A percentile compares a stretch with the other conserved stretches of the same genome.
Evolutionary conservation across 495 filamentous ascomycete species (phyloP).

Genomic region (Ramalina peruviana): DNA sequence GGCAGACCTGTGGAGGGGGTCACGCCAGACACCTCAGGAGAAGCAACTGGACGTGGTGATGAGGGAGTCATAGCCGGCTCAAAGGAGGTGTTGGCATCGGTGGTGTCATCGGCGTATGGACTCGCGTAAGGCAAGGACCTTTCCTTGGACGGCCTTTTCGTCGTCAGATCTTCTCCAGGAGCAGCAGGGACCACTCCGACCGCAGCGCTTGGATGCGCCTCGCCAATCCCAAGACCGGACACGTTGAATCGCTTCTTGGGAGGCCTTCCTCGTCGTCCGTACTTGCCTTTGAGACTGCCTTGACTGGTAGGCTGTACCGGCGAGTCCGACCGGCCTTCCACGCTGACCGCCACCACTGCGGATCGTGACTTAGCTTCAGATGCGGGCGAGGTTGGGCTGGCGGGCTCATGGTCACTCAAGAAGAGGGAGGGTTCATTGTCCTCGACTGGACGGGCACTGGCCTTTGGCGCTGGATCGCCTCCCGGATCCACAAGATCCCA

Average conservation of each 20-base stretch:
- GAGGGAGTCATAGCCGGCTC: too few species aligned
- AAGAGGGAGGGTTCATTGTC: slow-evolving; percentile 6
- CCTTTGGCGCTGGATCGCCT: slow-evolving; percentile 5
- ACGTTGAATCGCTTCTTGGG: neutral
- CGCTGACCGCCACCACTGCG: neutral
- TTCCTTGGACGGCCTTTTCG: too few species aligned
- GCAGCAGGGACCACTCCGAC: too few species aligned
- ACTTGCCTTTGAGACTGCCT: too few species aligned
- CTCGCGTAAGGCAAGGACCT: too few species aligned
- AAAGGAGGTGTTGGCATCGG: too few species aligned
- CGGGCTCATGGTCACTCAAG: neutral
- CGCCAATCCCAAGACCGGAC: neutral
- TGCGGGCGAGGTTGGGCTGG: neutral
- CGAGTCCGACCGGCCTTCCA: neutral
- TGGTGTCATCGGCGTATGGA: too few species aligned
- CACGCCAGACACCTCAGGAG: too few species aligned
- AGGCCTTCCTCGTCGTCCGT: too few species aligned
- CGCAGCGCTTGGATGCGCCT: slow-evolving; percentile 6
- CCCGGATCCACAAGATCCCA: slow-evolving; percentile 57
- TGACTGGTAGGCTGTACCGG: neutral
- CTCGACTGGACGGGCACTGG: slow-evolving; percentile 1
- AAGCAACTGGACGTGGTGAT: too few species aligned
- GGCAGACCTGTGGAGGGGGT: neutral
- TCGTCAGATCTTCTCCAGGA: too few species aligned
- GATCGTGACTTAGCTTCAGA: neutral